Evolutionary conservation across 2,329 filamentous ascomycete genomes (phyloP).

Genomic region (Exophiala calicioides): DNA sequence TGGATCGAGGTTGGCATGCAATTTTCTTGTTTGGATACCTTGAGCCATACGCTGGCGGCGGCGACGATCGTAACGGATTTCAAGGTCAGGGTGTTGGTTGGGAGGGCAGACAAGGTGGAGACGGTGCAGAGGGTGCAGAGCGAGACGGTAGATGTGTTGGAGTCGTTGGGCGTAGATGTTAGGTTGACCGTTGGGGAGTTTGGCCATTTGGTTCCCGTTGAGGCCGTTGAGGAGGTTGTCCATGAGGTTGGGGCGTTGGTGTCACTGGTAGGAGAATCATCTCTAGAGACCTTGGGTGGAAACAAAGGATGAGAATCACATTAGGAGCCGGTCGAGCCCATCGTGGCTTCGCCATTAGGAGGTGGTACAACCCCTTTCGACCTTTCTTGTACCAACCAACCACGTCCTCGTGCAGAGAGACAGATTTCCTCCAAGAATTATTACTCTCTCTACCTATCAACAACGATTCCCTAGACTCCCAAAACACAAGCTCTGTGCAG

Average conservation of each 20-base stretch:
- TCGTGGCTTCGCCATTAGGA: too few species aligned
- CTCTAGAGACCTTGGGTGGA: too few species aligned
- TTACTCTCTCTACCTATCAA: too few species aligned
- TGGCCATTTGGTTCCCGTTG: slow-evolving; percentile 8
- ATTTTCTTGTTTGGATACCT: neutral
- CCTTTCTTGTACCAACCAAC: too few species aligned
- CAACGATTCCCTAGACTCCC: too few species aligned
- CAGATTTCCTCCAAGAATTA: too few species aligned
- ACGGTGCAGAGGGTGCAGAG: slow-evolving; percentile 4
- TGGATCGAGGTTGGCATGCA: slow-evolving; percentile 11
- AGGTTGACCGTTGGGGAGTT: neutral
- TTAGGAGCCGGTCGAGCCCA: too few species aligned
- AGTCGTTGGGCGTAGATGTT: neutral
- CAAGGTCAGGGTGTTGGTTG: slow-evolving; percentile 2
- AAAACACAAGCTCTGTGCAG: too few species aligned
- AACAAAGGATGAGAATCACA: too few species aligned
- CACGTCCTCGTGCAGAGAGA: too few species aligned
- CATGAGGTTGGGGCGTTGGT: neutral
- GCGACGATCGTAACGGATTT: neutral
- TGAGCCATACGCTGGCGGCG: neutral
- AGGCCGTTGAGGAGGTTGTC: slow-evolving; percentile 3
- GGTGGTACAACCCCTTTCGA: too few species aligned
- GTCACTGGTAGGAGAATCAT: too few species aligned
- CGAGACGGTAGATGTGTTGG: slow-evolving; percentile 7
- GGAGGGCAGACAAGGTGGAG: slow-evolving; percentile 5